Evolutionary conservation across 352 stramenopile species (phyloP).

Genomic region (Phytophthora europaea): DNA sequence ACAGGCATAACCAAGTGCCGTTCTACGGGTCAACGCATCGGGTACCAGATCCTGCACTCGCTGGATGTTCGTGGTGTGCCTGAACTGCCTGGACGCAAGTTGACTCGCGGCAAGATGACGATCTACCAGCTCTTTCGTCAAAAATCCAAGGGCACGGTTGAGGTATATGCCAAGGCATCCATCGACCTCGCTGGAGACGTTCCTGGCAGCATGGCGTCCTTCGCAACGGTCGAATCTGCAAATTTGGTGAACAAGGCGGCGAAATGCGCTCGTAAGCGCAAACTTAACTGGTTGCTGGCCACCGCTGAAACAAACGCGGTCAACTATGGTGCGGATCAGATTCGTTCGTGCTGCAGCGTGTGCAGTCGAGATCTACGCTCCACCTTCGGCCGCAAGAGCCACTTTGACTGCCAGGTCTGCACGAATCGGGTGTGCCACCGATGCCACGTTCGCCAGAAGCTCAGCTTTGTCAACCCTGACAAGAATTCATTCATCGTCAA

Average conservation of each 20-base stretch:
- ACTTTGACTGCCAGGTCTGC: slow-evolving; percentile 39
- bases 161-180: slow-evolving; percentile 45
- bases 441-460: slow-evolving; percentile 39
- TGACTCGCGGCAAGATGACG: slow-evolving; percentile 33
- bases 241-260: slow-evolving; percentile 23
- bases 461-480: slow-evolving; percentile 37
- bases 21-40: slow-evolving; percentile 39
- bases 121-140: slow-evolving; percentile 49
- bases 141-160: slow-evolving; percentile 38
- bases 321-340: slow-evolving; percentile 2
- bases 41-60: slow-evolving; percentile 61
- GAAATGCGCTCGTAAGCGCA: slow-evolving; percentile 36
- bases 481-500: slow-evolving; percentile 28
- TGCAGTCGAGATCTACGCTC: slow-evolving; percentile 30
- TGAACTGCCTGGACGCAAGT: slow-evolving; percentile 41
- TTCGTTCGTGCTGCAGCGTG: slow-evolving; percentile 31
- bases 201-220: slow-evolving; percentile 20
- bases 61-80: slow-evolving; percentile 51
- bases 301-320: slow-evolving; percentile 22
- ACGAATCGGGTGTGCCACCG: slow-evolving; percentile 36
- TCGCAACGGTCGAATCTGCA: slow-evolving; percentile 28
- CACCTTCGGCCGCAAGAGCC: slow-evolving; percentile 30
- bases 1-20: slow-evolving; percentile 41
- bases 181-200: slow-evolving; percentile 35
- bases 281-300: slow-evolving; percentile 44